Base-by-base conservation (phyloP, 176 grass and related monocot species). In the Ensete ventricosum region DNA sequence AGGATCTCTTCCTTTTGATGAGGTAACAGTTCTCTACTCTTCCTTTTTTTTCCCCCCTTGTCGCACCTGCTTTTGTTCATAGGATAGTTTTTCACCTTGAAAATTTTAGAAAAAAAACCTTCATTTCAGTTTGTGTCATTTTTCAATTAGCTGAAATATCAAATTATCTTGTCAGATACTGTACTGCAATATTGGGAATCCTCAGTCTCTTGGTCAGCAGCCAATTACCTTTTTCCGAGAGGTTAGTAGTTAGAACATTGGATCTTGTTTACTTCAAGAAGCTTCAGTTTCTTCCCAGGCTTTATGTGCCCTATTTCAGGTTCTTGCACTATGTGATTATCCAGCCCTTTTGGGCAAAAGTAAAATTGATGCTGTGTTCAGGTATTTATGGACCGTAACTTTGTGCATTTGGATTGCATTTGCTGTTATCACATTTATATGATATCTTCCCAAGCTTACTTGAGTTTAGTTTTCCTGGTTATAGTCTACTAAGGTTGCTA, bases 271-370 rank as follows among this genome's bases (percentile, higher is more conserved):
- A 55, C 48, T 13, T 75, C 5, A 16, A 55, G 55, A 77, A 48
- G 34, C 34, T 26, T 75, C 51, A 68, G 19, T 55, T 9, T 72
- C 54, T 76, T 19, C 78, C 63, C 25, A n/a, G 9, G 64, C 43
- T 54, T 77, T 22, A 24, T 14, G 16, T 26, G 10, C 50, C 21
- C 12, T 82, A 52, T 81, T 81, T 70, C 58, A 89, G 92, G 92
- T 96, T 81, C 82, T 91, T 87, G 86, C 86, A 6, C 70, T 91
- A 54, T 96, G 88, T 75, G 77, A 96, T 65, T 83, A 91, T 78
- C 92, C 88, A 55, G 48, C 79, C 51, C 82, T 96, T 79, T 64
- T 96, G 57, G 71, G 87, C 34, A 79, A 79, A 74, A 77, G 11
- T 1, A 55, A 77, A 83, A 77, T 75, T 27, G 79, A 65, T 79